Evolutionary conservation across 108 stramenopile genomes (phyloP), one percentile per base, ranked within the genome.

Genomic region (Skeletonema menzelii): DNA sequence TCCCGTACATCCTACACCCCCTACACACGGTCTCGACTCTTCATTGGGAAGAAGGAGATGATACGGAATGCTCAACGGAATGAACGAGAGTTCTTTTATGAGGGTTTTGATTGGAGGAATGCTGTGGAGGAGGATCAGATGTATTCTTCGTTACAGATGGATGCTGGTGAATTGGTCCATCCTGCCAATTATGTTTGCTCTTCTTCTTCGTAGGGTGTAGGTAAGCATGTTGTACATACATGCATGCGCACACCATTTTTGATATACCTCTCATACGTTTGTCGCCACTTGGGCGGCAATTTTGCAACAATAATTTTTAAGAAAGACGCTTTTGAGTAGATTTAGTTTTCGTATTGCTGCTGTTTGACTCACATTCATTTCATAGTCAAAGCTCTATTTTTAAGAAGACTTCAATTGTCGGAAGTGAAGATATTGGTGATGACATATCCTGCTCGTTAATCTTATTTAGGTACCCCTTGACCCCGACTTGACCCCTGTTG

Each of bases 101-200:
- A 88, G 69, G 75, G 72, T 0, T 85, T 73, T 47, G 85, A 88
- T 35, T 88, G 88, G 88, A 57, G 69, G 14, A 72, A 63, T 15
- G 72, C 65, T 15, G 56, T 77, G 19, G 85, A 83, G 13, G 84
- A 84, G 14, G 76, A 81, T 14, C 77, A 84, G 27, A 60, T 61
- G 56, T 42, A 42, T 42, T 42, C 27, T 5, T 47, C 24, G 10
- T 26, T 67, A 58, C 24, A 11, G 11, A 26, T 57, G 19, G 19
- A 26, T 42, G 40, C n/a, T 10, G 59, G 66, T n/a, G 20, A 38
- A 19, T 26, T 47, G 19, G 27, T 67, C 24, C 66, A 67, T 67
- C 66, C 66, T 59, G 58, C 58, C 26, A 53, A 67, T 56, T 47
- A 42, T 42, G 40, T 42, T 42, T 42, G 40, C 13, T 13, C 37